Evolutionary conservation across 116 monocot species (phyloP), one percentile per base, ranked within the genome.

Genomic region (Papilionanthe hybrid): DNA sequence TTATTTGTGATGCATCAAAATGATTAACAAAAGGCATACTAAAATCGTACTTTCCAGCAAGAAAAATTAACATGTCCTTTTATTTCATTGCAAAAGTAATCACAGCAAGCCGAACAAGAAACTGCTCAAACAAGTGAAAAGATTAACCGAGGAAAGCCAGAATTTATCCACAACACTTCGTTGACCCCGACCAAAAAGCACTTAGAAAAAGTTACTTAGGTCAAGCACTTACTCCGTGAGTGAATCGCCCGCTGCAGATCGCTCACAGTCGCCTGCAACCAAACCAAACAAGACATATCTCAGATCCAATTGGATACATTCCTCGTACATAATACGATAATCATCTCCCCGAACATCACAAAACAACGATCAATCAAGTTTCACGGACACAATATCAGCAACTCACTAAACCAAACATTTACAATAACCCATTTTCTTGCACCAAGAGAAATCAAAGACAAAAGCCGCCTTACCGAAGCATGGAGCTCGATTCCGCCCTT

Each of bases 211-310:
- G 3, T 13, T 15, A 53, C 4, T 4, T 32, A 71, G 69, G 37
- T 37, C 10, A 32, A 71, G 69, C 22, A 84, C 92, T 91, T 88
- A 92, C 97, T 89, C 75, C 88, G 77, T 42, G 83, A 78, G 81
- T 94, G 50, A 76, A 97, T 97, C 48, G 86, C 91, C 78, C 81
- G 86, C 81, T 94, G 97, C 67, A 97, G 87, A 87, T 92, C 94
- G 76, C 83, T 87, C 77, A 97, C 97, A 20, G 90, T 88, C 9
- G 97, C 97, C 97, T 97, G 84, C 79, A 88, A 81, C 71, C 73
- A 73, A 44, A 44, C 0, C n/a, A 73, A 20, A n/a, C 42, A 44
- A 73, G 2, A n/a, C 22, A 27, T 7, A 65, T 27, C 63, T 73
- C 73, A 73, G 73, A 44, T 23, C 13, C 15, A 15, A 4, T 75